Evolutionary conservation across 1,284 basidiomycete species (phyloP).

Genomic region (Leccinum insolens): DNA sequence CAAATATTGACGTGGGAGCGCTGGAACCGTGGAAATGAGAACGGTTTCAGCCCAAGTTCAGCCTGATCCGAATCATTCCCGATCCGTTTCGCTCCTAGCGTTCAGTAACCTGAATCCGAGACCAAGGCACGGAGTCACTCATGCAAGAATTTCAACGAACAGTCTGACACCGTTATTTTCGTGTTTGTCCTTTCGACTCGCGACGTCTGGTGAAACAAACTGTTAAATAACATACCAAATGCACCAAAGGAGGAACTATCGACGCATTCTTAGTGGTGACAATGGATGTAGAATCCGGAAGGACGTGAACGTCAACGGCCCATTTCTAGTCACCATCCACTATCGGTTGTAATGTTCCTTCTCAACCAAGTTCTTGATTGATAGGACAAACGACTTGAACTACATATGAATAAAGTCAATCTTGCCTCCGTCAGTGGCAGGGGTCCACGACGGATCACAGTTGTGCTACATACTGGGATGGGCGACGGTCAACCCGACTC

Average conservation of each 20-base stretch:
- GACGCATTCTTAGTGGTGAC: neutral
- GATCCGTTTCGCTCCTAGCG: neutral
- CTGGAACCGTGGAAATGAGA: neutral
- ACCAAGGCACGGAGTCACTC: neutral
- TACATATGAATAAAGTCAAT: neutral
- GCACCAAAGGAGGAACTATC: neutral
- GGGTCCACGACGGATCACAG: neutral
- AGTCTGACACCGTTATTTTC: neutral
- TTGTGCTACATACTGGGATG: neutral
- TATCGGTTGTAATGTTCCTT: too few relatives aligned
- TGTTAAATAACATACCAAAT: neutral
- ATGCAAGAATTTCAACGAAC: neutral
- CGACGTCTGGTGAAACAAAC: neutral
- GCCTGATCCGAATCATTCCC: neutral
- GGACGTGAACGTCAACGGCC: neutral
- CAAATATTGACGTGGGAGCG: neutral
- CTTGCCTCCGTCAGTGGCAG: neutral
- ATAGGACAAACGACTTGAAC: neutral
- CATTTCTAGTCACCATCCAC: neutral
- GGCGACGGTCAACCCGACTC: neutral
- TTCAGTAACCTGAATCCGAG: neutral
- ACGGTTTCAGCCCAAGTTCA: neutral
- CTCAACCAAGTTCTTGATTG: neutral
- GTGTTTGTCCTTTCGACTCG: neutral
- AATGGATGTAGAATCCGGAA: neutral